Evolutionary conservation across 768 basidiomycete genomes (phyloP), one percentile per base, ranked within the genome.

Genomic region (Russula virescens): DNA sequence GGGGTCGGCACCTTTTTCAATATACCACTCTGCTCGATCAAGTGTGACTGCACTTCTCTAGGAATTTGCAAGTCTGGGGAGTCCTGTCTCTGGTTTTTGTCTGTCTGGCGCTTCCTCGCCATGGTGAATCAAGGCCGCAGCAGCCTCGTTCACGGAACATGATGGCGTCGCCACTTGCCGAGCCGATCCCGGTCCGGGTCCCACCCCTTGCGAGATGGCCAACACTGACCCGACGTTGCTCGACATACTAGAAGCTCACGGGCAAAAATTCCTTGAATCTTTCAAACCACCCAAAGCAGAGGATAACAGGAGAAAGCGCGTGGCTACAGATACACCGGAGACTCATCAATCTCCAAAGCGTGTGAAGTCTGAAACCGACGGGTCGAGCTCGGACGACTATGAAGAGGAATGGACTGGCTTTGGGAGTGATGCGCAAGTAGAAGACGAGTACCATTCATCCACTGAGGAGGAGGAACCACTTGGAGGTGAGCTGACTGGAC

Each of bases 351-450:
- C 56, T 19, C 9, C 53, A 9, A 62, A 62, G 42, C 52, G 38
- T 34, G 40, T 49, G 2, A 66, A 26, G 48, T 23, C 16, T 28
- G 66, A 60, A 42, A 47, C 11, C 16, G 54, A 53, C 34, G 9
- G n/a, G 42, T 54, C 55, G 43, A 52, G 46, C 47, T 28, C 46
- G 3, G 51, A 18, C 46, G 43, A 54, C 34, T 47, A 21, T 23
- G 75, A 74, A 25, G 76, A 76, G 55, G 80, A 79, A 66, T 81
- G 80, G 81, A 58, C 62, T 31, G 80, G 80, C 8, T 69, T 80
- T 54, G 62, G 66, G 19, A 25, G 47, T 16, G 61, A 55, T 14
- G 18, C 18, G 1, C 45, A 45, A 16, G 47, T 61, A 43, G 60
- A 65, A 18, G 60, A 49, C 45, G 67, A 65, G 35, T 60, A 28